Evolutionary conservation across 164 flowering plant genomes (phyloP).

Genomic region (Kingdonia uniflora): DNA sequence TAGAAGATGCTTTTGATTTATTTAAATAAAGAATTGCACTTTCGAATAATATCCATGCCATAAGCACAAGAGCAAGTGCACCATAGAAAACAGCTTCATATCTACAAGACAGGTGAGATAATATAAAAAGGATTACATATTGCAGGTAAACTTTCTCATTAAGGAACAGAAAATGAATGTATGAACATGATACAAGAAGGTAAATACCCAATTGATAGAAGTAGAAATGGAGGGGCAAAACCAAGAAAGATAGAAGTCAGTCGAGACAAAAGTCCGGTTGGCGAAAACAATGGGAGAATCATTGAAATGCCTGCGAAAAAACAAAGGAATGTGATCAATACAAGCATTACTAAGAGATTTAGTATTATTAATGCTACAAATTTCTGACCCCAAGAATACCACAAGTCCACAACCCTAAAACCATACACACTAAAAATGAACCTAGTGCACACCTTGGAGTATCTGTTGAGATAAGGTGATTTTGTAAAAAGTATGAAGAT

Average conservation of each 20-base stretch:
- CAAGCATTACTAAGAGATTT: too few relatives aligned
- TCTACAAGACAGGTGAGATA: slow-evolving; percentile 29
- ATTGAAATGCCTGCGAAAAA: slow-evolving; percentile 48
- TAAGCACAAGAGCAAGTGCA: slow-evolving; percentile 69
- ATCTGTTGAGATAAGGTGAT: too few relatives aligned
- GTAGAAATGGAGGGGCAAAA: slow-evolving; percentile 86
- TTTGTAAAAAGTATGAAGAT: too few relatives aligned
- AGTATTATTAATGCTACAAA: too few relatives aligned
- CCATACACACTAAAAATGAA: too few relatives aligned
- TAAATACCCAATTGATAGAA: slow-evolving; percentile 85
- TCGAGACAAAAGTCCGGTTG: slow-evolving; percentile 53
- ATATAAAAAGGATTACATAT: not conserved
- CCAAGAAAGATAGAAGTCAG: slow-evolving; percentile 89
- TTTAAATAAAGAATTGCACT: slow-evolving; percentile 36
- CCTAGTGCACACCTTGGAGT: too few relatives aligned
- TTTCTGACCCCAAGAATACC: too few relatives aligned
- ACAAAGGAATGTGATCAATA: slow-evolving; percentile 8
- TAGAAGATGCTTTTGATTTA: slow-evolving; percentile 16
- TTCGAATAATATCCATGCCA: slow-evolving; percentile 87
- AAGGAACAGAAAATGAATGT: slow-evolving; percentile 1
- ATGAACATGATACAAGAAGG: slow-evolving; percentile 6
- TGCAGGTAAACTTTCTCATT: slow-evolving; percentile 1
- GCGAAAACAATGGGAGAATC: slow-evolving; percentile 77
- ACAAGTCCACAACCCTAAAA: too few relatives aligned
- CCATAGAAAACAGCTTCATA: slow-evolving; percentile 92